These are phyloP conservation scores for Wickerhamomyces pijperi DNA, from an alignment of 805 yeast genomes.

Conservation along the genomic window DNA sequence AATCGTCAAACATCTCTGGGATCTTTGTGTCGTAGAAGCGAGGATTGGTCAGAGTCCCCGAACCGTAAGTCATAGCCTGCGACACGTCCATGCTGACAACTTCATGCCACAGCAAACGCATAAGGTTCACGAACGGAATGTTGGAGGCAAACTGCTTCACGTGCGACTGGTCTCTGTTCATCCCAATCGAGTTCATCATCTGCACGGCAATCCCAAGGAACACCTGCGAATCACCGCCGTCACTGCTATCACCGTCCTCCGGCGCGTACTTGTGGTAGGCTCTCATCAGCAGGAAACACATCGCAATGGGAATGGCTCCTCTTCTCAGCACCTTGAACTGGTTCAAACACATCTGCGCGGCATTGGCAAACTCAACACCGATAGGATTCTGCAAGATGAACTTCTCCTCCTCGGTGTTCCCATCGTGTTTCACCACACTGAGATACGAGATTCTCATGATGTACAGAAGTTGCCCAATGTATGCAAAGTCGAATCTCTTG, in stretches of 20 bases:
- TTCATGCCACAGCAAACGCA: constrained; percentile 51
- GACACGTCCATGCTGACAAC: constrained; percentile 34
- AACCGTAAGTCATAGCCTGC: constrained; percentile 37
- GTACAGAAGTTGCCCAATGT: constrained; percentile 13
- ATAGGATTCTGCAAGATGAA: constrained; percentile 36
- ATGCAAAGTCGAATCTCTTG: constrained; percentile 18
- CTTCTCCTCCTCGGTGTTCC: constrained; percentile 14
- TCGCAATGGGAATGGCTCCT: constrained; percentile 40
- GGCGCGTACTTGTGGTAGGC: constrained; percentile 39
- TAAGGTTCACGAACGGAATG: constrained; percentile 27
- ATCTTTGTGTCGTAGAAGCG: constrained; percentile 39
- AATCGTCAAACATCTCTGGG: constrained; percentile 29
- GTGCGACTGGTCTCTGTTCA: constrained; percentile 45
- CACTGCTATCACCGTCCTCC: constrained; percentile 47
- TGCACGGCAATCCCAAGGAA: constrained; percentile 39
- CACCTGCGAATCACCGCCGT: constrained; percentile 39
- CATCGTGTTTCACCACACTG: constrained; percentile 10
- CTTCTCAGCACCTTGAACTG: constrained; percentile 40
- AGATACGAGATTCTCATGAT: constrained; percentile 14
- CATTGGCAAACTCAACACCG: constrained; percentile 30
- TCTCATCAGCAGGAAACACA: constrained; percentile 40
- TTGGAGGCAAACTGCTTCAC: constrained; percentile 13
- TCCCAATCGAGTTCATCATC: constrained; percentile 46
- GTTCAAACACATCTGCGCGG: constrained; percentile 43
- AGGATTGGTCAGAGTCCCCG: constrained; percentile 27